Base-by-base conservation (phyloP, 2,329 filamentous ascomycete species). In the Talaromyces piceae region DNA sequence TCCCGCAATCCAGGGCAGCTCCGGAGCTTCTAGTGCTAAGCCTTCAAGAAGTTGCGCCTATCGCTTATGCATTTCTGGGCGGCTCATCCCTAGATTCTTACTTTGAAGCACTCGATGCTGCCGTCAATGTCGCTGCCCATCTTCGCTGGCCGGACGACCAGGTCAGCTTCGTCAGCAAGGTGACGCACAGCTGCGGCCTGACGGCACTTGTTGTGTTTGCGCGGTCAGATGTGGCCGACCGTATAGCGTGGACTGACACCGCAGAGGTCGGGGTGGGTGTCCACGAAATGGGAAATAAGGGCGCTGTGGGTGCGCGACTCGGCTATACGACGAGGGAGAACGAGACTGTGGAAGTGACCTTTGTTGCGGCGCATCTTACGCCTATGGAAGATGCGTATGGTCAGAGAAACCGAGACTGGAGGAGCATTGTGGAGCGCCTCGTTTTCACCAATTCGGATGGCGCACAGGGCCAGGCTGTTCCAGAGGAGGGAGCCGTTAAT, bases 281-380 rank as follows among this genome's bases (percentile, higher is more conserved):
- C 1, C 84, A 83, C 52, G 86, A 91, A 46, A 93, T 95, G 86
- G 93, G 90, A 13, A 96, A 96, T 69, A 98, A 98, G 70, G 93
- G 91, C 26, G 91, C 90, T 3, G 86, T 95, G 0, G 93, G 86
- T 0, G 76, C 91, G 54, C 78, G 90, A 28, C 69, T 93, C 41
- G 77, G 81, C 12, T 85, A 88, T 60, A 62, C 68, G 16, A 33
- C 31, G 61, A 61, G 6, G 63, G 64, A 28, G 63, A 71, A 73
- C 37, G 66, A 72, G 45, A 73, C 73, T 4, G 79, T 85, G 23
- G 81, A 87, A 60, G 67, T 96, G 50, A 95, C 89, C 0, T 93
- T 97, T 65, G 84, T 95, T 37, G 83, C 88, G 33, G 88, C 90
- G 11, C 93, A 98, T 68, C 74, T 97, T 51, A 88, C 91, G 0